Base-by-base conservation (phyloP, 306 rosid species). In the Medicago arabica region DNA sequence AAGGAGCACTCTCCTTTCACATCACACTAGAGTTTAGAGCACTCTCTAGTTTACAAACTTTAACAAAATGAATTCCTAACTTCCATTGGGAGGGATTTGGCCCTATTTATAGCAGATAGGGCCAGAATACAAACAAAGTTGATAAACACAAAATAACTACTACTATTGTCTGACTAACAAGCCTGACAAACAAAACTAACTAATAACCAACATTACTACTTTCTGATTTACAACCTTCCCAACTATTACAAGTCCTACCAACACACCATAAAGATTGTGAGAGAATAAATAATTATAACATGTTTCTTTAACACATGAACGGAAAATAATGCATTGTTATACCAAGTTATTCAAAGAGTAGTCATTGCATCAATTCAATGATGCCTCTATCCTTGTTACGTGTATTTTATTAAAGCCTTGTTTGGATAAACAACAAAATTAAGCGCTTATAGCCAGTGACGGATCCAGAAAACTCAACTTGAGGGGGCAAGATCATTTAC, bases 321-420 rank as follows among this genome's bases (percentile, higher is more conserved):
- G 44, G 67, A 61, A 61, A 31, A 34, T 34, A 61, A 61, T 60
- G 67, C 38, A 28, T 31, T 59, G 66, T 59, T 28, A 59, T 59
- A 11, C n/a, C 66, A 25, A 59, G 8, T 59, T 25, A 59, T 17
- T 25, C 9, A 59, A 25, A 28, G 41, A 60, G 40, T 28, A 28
- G 40, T 12, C 66, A 12, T 6, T 28, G 67, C 8, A 60, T 25
- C 40, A 57, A 58, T 51, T 40, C 11, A 40, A 9, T 9, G 10
- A 40, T 9, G 44, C 9, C 9, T 40, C 44, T 8, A 1, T 39
- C 43, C 43, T 2, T 7, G 9, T 39, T 7, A 39, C 2, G 8
- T 39, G 2, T 39, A 39, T 39, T 39, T 39, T 39, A 31, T 31
- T 31, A 31, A 3, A 9, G 44, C 44, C 44, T 9, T 40, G 10